A percentile compares a stretch with the other conserved stretches of the same genome.
phyloP scores from a whole-genome alignment of 2,329 filamentous ascomycete genomes.

The Penicillium paneum region DNA sequence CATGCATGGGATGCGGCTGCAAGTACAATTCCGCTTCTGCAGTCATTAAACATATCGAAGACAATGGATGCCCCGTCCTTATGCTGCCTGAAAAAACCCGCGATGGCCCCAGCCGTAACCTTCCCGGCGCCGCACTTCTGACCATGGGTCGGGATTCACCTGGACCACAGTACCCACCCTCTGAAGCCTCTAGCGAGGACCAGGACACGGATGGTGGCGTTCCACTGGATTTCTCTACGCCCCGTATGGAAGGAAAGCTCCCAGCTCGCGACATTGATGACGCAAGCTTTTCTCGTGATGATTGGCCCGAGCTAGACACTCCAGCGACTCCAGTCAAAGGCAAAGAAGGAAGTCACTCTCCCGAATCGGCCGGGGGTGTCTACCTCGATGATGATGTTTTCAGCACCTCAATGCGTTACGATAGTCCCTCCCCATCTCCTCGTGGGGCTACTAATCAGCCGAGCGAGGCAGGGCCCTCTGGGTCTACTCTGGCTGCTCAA shows the following conservation, averaged over 20 bases:
- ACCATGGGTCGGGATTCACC: not conserved
- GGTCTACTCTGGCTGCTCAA: not conserved
- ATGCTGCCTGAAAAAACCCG: constrained; percentile 39
- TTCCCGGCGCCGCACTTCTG: not conserved
- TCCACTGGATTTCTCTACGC: not conserved
- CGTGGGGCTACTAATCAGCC: not conserved
- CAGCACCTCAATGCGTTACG: not conserved
- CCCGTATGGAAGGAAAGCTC: not conserved
- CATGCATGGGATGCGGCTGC: constrained; percentile 48
- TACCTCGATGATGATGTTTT: not conserved
- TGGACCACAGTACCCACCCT: too few species aligned
- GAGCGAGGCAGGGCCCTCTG: not conserved
- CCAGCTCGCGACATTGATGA: not conserved
- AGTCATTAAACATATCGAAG: constrained; percentile 56
- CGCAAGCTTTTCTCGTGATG: not conserved
- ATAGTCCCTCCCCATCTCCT: not conserved
- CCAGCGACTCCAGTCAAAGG: not conserved
- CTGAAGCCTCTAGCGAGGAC: constrained; percentile 43
- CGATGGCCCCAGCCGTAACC: not conserved
- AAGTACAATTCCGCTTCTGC: constrained; percentile 49
- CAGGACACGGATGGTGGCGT: constrained; percentile 39
- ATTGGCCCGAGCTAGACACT: not conserved
- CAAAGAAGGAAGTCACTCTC: not conserved
- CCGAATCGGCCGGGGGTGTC: not conserved
- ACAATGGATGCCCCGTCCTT: constrained; percentile 49